Base-by-base conservation (phyloP, 768 basidiomycete species). In the Lyophyllum decastes region DNA sequence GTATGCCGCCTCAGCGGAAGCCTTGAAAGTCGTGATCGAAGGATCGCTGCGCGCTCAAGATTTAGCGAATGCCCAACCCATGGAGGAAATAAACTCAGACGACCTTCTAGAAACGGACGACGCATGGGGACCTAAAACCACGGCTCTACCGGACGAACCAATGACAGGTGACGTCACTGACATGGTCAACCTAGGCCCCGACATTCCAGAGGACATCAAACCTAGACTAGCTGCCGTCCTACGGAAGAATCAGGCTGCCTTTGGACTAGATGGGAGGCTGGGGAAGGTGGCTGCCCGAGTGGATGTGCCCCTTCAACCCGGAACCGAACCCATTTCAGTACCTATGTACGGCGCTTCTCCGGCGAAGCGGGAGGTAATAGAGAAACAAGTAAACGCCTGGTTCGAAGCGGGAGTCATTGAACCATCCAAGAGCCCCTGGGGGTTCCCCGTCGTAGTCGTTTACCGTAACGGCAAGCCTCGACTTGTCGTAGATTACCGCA, bases 391-490 rank as follows among this genome's bases (percentile, higher is more conserved):
- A 21, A 59, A 68, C 12, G 38, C 60, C 0, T 78, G 75, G 75
- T 58, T 78, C 8, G 49, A 64, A 16, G 55, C 63, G 4, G 75
- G 67, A 0, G 72, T 80, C 0, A 78, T 80, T 19, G 75, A 80
- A 51, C 71, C 70, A 0, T 78, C 76, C 0, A 53, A 58, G 1
- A 77, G 77, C 57, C 78, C 76, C 0, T 81, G 73, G 72, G 70
- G 45, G 0, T 68, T 67, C 0, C 73, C 71, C 0, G 66, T 66
- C 1, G 60, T 72, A 14, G 74, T 77, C 8, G 72, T 71, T 0
- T 78, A 78, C 54, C 57, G 72, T 1, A 76, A 78, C 38, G 60
- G 62, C 0, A 79, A 78, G 54, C 69, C 76, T 0, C 61, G 73
- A 0, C 61, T 79, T 40, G 70, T 69, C 8, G 65, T 78, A 5